Percentiles rank a stretch among this genome's conserved stretches.
Conservation (phyloP, 495 filamentous ascomycete species). For the Hypoxylon fragiforme region DNA sequence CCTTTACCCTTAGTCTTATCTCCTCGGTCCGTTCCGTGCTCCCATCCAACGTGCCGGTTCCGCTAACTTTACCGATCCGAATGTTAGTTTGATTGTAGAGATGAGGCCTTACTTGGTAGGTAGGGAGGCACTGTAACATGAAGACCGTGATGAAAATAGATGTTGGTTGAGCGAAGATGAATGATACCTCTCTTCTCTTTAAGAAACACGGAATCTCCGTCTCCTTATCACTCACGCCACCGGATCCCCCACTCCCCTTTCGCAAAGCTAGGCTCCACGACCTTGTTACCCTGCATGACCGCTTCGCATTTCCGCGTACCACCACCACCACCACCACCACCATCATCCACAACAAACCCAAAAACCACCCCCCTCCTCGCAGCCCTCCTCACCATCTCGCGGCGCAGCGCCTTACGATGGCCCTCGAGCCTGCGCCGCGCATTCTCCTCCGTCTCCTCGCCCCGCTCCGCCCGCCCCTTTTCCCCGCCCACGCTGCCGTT, state of each 20-base stretch:
- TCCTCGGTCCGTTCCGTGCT: not conserved
- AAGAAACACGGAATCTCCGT: too few species aligned
- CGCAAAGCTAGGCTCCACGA: constrained; percentile 49
- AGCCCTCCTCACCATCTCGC: constrained; percentile 48
- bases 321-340: not conserved
- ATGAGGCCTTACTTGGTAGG: too few species aligned
- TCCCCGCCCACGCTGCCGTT: constrained; percentile 50
- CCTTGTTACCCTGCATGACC: constrained; percentile 45
- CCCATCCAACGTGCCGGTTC: not conserved
- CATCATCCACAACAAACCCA: constrained; percentile 41
- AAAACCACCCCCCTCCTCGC: constrained; percentile 52
- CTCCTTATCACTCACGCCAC: constrained; percentile 47
- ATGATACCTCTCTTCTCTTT: too few species aligned
- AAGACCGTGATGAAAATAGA: too few species aligned
- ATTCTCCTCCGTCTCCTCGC: constrained; percentile 41
- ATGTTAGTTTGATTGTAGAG: too few species aligned
- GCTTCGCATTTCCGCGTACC: constrained; percentile 34
- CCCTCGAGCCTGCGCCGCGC: constrained; percentile 22
- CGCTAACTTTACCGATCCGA: not conserved
- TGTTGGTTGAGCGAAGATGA: too few species aligned
- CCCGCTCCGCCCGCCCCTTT: constrained; percentile 45
- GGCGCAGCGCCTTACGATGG: constrained; percentile 37
- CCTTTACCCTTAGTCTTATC: too few species aligned
- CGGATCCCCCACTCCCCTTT: constrained; percentile 54
- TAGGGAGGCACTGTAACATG: too few species aligned